Evolutionary conservation across 2,329 filamentous ascomycete species (phyloP), one percentile per base, ranked within the genome.

Genomic region (Sarocladium strictum): DNA sequence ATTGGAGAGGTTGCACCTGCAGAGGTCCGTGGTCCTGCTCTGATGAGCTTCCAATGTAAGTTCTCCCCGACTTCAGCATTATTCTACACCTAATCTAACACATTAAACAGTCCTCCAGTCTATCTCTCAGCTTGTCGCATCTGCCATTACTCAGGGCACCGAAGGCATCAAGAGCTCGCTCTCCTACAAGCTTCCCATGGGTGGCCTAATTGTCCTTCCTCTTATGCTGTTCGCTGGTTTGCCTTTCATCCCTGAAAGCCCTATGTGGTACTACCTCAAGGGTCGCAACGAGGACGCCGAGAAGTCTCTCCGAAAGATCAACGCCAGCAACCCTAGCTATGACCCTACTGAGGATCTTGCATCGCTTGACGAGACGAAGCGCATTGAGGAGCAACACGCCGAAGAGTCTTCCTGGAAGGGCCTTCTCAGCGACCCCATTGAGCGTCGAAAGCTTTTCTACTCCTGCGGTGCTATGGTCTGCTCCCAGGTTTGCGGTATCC

Each of bases 401-500:
- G 59, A 61, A 11, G 58, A 65, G 43, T 71, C 71, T 1, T 67
- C 64, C 33, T 76, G 73, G 73, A 52, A 55, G 11, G 62, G 64
- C 0, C 62, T 75, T 2, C 7, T 75, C 55, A 62, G 54, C 1
- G 71, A 76, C 52, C 72, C 72, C 1, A 64, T 75, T 43, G 72
- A 76, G 60, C 65, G 73, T 19, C 65, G 71, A 14, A 76, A 76
- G 60, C 60, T 75, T 15, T 62, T 75, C 35, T 75, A 67, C 57
- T 68, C 70, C 10, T 67, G 64, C 27, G 72, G 72, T 38, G 71
- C 69, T 50, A 66, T 75, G 65, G 64, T 69, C 49, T 67, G 69
- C 2, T 71, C 73, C 50, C 72, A 76, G 63, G 70, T 76, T 56
- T 70, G 71, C 62, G 73, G 73, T 26, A 75, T 76, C 55, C 68